Percentiles rank a stretch among this genome's conserved stretches.
Conservation (phyloP, 2,329 filamentous ascomycete genomes). For the Fusarium liriodendri region DNA sequence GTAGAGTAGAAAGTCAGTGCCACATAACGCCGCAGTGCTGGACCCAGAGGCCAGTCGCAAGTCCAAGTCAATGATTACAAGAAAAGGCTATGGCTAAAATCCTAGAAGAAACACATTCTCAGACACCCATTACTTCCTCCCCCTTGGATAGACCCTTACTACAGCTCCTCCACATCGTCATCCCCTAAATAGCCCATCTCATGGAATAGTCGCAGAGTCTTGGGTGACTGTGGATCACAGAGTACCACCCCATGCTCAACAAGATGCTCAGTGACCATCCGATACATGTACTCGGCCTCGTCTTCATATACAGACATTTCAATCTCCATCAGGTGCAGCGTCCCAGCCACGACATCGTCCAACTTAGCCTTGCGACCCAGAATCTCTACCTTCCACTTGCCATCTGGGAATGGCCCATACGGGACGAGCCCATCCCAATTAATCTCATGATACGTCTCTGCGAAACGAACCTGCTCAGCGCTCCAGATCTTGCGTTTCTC, state of each 20-base stretch:
- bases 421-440: conserved; percentile 30
- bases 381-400: conserved; percentile 36
- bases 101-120: neutral
- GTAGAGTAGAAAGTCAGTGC: neutral
- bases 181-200: conserved; percentile 20
- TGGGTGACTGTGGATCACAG: conserved; percentile 30
- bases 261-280: conserved; percentile 18
- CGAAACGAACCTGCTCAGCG: conserved; percentile 32
- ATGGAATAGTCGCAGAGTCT: conserved; percentile 31
- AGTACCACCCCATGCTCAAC: conserved; percentile 22
- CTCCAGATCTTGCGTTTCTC: conserved; percentile 25
- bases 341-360: conserved; percentile 32
- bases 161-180: conserved; percentile 8
- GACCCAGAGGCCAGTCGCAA: neutral
- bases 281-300: conserved; percentile 21
- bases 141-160: neutral
- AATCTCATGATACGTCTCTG: conserved; percentile 30
- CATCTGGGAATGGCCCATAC: conserved; percentile 32
- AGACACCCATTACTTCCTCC: neutral
- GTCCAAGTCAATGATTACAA: neutral
- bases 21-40: neutral
- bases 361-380: conserved; percentile 32
- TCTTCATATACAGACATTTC: conserved; percentile 25
- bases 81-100: neutral
- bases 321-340: conserved; percentile 37